Evolutionary conservation across 2,329 filamentous ascomycete genomes (phyloP).

Genomic region (Blumeria graminis): DNA sequence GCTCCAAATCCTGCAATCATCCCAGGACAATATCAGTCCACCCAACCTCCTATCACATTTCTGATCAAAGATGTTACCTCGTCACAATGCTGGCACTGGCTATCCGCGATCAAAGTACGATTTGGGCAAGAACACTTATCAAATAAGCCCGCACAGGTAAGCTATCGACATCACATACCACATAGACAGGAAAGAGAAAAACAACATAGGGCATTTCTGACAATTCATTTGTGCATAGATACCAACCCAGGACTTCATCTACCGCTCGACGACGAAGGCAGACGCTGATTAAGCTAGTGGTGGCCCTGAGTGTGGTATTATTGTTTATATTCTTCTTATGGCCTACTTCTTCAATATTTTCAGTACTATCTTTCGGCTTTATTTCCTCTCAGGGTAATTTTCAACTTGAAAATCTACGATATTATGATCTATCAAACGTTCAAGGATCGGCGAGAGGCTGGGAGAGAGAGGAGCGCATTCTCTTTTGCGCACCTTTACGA

Average conservation of each 20-base stretch:
- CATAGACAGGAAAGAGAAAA: neutral
- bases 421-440: constrained; percentile 84
- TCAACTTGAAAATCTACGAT: constrained; percentile 82
- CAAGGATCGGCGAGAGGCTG: constrained; percentile 81
- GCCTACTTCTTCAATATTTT: constrained; percentile 37
- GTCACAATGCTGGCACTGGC: constrained; percentile 58
- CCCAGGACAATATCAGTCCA: neutral
- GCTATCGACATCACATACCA: constrained; percentile 4
- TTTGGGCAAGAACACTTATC: constrained; percentile 43
- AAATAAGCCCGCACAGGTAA: constrained; percentile 71
- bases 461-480: constrained; percentile 86
- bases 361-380: constrained; percentile 42
- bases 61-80: constrained; percentile 49
- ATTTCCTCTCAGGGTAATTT: constrained; percentile 42
- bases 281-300: constrained; percentile 46
- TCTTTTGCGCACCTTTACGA: constrained; percentile 80
- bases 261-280: constrained; percentile 46
- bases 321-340: constrained; percentile 54
- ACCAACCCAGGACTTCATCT: constrained; percentile 59
- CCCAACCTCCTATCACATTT: neutral
- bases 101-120: constrained; percentile 34
- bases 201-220: constrained; percentile 2
- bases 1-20: constrained; percentile 7
- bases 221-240: constrained; percentile 27
- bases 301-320: constrained; percentile 30